A percentile compares a stretch with the other conserved stretches of the same genome.
These are phyloP conservation scores for Ettlia oleoabundans DNA, from an alignment of 139 green algal species.

Conservation along the genomic window DNA sequence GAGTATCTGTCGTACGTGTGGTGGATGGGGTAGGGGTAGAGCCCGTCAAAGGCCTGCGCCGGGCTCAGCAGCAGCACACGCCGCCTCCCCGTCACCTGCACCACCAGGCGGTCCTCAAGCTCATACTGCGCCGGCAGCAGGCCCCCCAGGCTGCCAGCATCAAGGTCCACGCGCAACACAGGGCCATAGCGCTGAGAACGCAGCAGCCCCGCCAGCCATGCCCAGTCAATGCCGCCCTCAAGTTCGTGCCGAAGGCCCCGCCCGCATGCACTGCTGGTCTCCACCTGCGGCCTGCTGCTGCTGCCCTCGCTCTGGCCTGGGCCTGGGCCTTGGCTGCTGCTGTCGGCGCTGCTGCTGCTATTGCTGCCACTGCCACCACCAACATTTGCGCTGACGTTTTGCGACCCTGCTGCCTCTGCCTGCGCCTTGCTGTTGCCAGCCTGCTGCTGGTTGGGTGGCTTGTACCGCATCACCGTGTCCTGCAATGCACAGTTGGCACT, in stretches of 20 bases:
- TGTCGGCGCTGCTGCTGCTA: too few species aligned
- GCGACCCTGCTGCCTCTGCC: neutral
- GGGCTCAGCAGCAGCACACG: constrained; percentile 72
- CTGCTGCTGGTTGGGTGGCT: neutral
- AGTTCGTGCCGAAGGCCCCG: constrained; percentile 18
- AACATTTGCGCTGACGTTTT: too few species aligned
- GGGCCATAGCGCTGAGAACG: constrained; percentile 36
- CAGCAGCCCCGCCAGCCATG: constrained; percentile 50
- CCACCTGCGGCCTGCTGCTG: neutral
- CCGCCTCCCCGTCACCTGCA: constrained; percentile 64
- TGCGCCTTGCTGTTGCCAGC: neutral
- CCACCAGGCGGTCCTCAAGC: constrained; percentile 55
- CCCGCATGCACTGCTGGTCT: neutral
- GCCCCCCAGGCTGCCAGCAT: constrained; percentile 43
- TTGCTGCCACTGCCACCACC: too few species aligned
- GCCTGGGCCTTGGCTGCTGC: neutral
- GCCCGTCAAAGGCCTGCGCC: constrained; percentile 51
- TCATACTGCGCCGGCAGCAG: constrained; percentile 65
- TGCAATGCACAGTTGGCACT: neutral
- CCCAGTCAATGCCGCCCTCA: constrained; percentile 39
- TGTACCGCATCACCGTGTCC: constrained; percentile 11
- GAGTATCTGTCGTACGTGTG: constrained; percentile 82
- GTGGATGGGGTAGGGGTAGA: constrained; percentile 79
- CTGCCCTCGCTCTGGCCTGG: neutral
- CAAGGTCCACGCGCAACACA: constrained; percentile 45